Evolutionary conservation across 2,329 filamentous ascomycete genomes (phyloP), one percentile per base, ranked within the genome.

Genomic region (Hymenoscyphus albidus): DNA sequence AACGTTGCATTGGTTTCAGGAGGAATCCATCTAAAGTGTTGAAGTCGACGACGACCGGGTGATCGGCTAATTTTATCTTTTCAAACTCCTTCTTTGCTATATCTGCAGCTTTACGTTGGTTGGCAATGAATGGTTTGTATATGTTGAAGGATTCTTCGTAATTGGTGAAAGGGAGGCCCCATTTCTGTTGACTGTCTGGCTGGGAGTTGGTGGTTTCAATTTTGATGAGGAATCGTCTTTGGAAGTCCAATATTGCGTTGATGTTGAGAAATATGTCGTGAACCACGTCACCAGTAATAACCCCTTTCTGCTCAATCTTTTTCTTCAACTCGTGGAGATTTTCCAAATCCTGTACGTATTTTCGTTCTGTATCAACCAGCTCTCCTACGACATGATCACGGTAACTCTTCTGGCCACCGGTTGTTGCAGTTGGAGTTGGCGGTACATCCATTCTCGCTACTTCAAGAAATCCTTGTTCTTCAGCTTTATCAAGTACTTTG

Each of bases 191-290:
- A 3, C 84, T 79, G 67, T 89, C 83, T 0, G 91, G 85, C 78
- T 92, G 86, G 3, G 91, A 93, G 74, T 98, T 97, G 44, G 93
- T 96, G 35, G 96, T 96, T 79, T 99, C 95, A 68, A 99, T 91
- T 63, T 93, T 89, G 73, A 99, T 98, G 58, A 99, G 82, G 73
- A 99, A 98, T 35, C 93, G 87, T 68, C 96, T 89, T 75, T 98
- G 94, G 75, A 97, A 97, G 77, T 99, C 95, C 61, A 99, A 84
- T 58, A 99, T 91, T 38, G 91, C 88, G 76, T 98, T 97, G 74
- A 98, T 87, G 78, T 99, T 99, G 67, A 98, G 83, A 78, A 99
- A 99, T 68, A 99, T 97, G 74, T 93, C 88, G 78, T 98, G 93
- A 27, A 97, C 89, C 10, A 89, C 86, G 75, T 99, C 95, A 62